These are phyloP conservation scores for Stereum hirsutum DNA, from an alignment of 1,284 basidiomycete species.

Conservation along the genomic window DNA sequence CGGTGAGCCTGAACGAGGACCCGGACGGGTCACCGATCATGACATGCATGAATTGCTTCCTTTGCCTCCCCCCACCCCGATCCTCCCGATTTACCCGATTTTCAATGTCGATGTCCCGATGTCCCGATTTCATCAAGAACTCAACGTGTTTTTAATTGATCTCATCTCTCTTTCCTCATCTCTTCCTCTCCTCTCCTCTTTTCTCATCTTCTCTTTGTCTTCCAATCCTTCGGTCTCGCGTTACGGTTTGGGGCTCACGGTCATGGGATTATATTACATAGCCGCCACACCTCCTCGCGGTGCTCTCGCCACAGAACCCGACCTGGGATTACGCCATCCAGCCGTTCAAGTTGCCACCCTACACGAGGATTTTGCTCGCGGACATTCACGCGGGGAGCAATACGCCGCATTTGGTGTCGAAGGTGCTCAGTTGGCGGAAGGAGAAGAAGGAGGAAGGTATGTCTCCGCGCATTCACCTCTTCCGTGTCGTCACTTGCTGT, in stretches of 20 bases:
- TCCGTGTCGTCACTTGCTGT: too few relatives aligned
- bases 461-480: constrained; percentile 12
- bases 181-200: constrained; percentile 1
- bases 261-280: constrained; percentile 4
- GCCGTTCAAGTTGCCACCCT: constrained; percentile 74
- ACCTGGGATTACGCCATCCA: constrained; percentile 61
- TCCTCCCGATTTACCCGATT: too few relatives aligned
- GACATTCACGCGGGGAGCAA: constrained; percentile 93
- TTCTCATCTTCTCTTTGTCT: constrained; percentile 1
- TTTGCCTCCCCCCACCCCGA: too few relatives aligned
- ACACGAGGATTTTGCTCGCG: constrained; percentile 77
- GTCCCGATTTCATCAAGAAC: too few relatives aligned
- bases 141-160: too few relatives aligned
- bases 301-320: constrained; percentile 49
- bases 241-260: too few relatives aligned
- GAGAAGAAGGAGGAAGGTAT: constrained; percentile 52
- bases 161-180: constrained; percentile 8
- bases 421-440: constrained; percentile 83
- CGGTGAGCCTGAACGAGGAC: too few relatives aligned
- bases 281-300: constrained; percentile 28
- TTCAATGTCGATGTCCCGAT: too few relatives aligned
- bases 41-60: too few relatives aligned
- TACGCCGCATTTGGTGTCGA: constrained; percentile 85
- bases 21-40: too few relatives aligned
- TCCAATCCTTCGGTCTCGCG: neutral